These are phyloP conservation scores for Panellus pusillus DNA, from an alignment of 768 basidiomycete genomes.

Conservation along the genomic window DNA sequence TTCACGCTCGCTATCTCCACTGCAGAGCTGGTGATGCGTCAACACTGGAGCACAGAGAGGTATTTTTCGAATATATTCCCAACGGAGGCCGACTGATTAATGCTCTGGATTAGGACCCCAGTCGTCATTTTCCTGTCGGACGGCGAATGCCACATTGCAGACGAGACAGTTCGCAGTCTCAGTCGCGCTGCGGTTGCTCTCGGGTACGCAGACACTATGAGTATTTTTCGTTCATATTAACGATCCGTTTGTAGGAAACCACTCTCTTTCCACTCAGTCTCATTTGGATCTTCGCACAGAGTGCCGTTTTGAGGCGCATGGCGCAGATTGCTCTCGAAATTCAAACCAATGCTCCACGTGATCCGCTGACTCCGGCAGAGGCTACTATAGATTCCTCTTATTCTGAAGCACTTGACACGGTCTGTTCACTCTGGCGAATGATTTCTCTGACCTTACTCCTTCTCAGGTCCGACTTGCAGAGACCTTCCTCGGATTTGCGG, in stretches of 20 bases:
- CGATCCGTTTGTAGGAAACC: constrained; percentile 37
- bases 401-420: constrained; percentile 48
- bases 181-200: constrained; percentile 42
- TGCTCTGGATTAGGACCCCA: constrained; percentile 33
- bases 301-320: constrained; percentile 42
- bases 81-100: background rate
- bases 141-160: constrained; percentile 46
- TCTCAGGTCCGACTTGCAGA: constrained; percentile 49
- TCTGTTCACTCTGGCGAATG: constrained; percentile 21
- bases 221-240: background rate
- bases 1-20: constrained; percentile 38
- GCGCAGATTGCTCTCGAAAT: constrained; percentile 42
- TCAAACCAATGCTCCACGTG: constrained; percentile 41
- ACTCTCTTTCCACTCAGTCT: constrained; percentile 52
- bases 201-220: constrained; percentile 35
- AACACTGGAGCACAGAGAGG: constrained; percentile 54
- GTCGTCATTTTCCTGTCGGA: constrained; percentile 59
- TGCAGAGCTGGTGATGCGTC: constrained; percentile 38
- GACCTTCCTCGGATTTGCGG: constrained; percentile 52
- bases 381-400: constrained; percentile 43
- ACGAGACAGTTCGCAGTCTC: constrained; percentile 40
- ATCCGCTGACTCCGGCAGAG: constrained; percentile 33
- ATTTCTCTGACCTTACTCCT: background rate
- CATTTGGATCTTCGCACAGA: constrained; percentile 38
- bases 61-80: constrained; percentile 8